These are phyloP conservation scores for Berkeleyomyces rouxiae DNA, from an alignment of 2,329 filamentous ascomycete species.

Conservation along the genomic window DNA sequence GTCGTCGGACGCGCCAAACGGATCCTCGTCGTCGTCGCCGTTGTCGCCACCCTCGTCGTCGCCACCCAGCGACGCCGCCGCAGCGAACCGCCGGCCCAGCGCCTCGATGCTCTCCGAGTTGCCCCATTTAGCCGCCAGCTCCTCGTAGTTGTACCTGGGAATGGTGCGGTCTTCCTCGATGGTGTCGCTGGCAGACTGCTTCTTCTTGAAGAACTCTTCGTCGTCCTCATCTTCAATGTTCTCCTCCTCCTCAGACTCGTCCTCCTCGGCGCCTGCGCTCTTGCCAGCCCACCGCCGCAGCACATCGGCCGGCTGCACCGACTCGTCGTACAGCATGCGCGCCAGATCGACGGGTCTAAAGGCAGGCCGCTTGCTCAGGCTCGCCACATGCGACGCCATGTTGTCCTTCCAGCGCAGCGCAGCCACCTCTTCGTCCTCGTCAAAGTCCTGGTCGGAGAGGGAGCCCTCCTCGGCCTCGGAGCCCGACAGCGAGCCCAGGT, in stretches of 20 bases:
- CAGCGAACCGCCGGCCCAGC: constrained; percentile 60
- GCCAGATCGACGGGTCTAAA: constrained; percentile 73
- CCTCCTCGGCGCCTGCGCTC: constrained; percentile 24
- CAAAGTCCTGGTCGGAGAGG: constrained; percentile 30
- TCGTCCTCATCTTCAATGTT: constrained; percentile 36
- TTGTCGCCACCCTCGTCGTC: constrained; percentile 21
- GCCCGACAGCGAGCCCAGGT: constrained; percentile 70
- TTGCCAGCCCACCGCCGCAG: constrained; percentile 67
- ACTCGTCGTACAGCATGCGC: constrained; percentile 74
- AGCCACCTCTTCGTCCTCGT: constrained; percentile 58
- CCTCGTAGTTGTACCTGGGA: constrained; percentile 63
- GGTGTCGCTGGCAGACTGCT: constrained; percentile 48
- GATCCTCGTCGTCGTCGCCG: constrained; percentile 33
- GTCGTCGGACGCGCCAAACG: constrained; percentile 37
- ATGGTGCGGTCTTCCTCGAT: constrained; percentile 65
- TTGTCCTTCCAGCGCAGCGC: constrained; percentile 78
- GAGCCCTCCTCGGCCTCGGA: constrained; percentile 31
- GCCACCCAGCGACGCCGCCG: constrained; percentile 31
- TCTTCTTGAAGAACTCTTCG: constrained; percentile 49
- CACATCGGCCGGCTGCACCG: constrained; percentile 57
- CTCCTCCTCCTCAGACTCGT: constrained; percentile 37
- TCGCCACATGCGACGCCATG: constrained; percentile 56
- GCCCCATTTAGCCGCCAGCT: constrained; percentile 73
- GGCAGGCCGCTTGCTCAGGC: constrained; percentile 51
- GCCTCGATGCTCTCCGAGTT: constrained; percentile 60